Evolutionary conservation across 108 stramenopile genomes (phyloP), one percentile per base, ranked within the genome.

Genomic region (Parietichytrium sp.): DNA sequence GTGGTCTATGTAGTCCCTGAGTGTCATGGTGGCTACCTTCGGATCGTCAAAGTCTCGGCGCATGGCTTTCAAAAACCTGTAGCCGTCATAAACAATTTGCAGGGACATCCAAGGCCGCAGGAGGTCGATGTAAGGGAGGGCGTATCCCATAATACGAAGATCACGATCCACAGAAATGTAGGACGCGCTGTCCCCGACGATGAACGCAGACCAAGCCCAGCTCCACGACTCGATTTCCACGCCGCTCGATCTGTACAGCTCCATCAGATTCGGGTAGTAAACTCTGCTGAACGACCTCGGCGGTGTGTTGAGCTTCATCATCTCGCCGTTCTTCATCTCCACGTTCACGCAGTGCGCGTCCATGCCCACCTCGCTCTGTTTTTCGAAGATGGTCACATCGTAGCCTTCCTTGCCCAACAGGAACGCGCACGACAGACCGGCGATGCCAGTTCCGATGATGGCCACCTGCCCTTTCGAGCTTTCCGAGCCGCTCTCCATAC

Each of bases 191-290:
- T 33, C 33, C 6, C 61, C 61, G 13, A 25, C 29, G 23, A 7
- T 12, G 3, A 25, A 27, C 10, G 25, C 61, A 6, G 45, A 33
- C 61, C 61, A 72, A 6, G 61, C 10, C 61, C 61, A 72, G 61
- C 61, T 72, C 61, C 61, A 72, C 6, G 61, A 42, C 20, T 72
- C 61, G 42, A 27, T 72, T 27, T 72, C 61, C 6, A 72, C 61
- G 0, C 42, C 61, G 42, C 61, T 72, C 6, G 45, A 25, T 10
- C 61, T 36, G 3, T 72, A 72, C 15, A 72, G 61, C 61, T 72
- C 61, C 23, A 72, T 2, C 38, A 72, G 61, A 25, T 72, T 72
- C 12, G 61, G 61, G 61, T 72, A 72, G 61, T 72, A 72, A n/a
- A 42, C 45, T 3, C 3, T 33, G 61, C 61, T 72, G 42, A 72